Evolutionary conservation across 768 basidiomycete genomes (phyloP), one percentile per base, ranked within the genome.

Genomic region (Lyophyllum decastes): DNA sequence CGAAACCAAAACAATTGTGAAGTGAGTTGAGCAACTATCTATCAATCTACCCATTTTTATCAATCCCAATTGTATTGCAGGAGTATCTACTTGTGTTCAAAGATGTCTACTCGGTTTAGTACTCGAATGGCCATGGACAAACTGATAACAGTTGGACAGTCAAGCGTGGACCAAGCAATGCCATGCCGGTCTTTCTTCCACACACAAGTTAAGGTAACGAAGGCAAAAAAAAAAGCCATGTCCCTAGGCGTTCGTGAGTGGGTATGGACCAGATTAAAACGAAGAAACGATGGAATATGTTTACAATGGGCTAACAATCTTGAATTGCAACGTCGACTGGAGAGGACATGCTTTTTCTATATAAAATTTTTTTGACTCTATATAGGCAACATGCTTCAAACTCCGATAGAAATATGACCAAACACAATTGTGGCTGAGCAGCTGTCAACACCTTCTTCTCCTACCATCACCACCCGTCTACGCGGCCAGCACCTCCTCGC

Each of bases 131-230:
- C 84, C 88, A 89, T 73, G 56, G 55, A 64, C 40, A 53, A 60
- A 67, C 76, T 72, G 68, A 55, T 57, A 58, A 68, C 66, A 78
- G 77, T 72, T 80, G 81, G 80, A 73, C 82, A 82, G 77, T 83
- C 87, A 84, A 90, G 88, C 79, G 88, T 90, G 88, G 88, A 90
- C 83, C 82, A 78, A 73, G 83, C 73, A 70, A 59, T 53, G 57
- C 58, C 60, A 58, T 11, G 16, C 47, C 62, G 51, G 55, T 81
- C 49, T 34, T 67, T 90, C 82, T 90, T 78, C 89, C 89, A 90
- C 86, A 59, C 77, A 76, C 87, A 78, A 84, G 88, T 88, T 82
- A 72, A 85, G 85, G 88, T 72, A 82, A 89, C 88, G 87, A 90
- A 81, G 83, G 89, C 88, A 87, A 64, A 59, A 72, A 69, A n/a